phyloP scores from a whole-genome alignment of 352 stramenopile species.

The Globisporangium nagaii region DNA sequence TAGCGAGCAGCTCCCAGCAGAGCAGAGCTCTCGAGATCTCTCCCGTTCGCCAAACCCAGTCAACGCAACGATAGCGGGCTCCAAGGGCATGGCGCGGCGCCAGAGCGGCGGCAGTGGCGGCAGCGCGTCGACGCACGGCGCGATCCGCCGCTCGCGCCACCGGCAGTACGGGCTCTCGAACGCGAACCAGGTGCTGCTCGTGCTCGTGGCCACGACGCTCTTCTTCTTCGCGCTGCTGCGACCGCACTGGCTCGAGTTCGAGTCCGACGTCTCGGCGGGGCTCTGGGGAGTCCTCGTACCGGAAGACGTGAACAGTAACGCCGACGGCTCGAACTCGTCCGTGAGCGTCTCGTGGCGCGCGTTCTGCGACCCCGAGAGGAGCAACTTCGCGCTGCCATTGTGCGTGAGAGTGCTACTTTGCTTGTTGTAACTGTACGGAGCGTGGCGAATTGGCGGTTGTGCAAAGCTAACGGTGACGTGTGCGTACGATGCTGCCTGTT shows the following conservation, averaged over 20 bases:
- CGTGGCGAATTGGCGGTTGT: no score
- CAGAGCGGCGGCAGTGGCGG: background rate
- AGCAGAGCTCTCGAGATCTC: no score
- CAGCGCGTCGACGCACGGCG: background rate
- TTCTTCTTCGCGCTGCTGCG: conserved; percentile 64
- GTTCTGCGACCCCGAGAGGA: conserved; percentile 34
- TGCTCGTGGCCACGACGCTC: conserved; percentile 39
- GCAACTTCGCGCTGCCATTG: conserved; percentile 25
- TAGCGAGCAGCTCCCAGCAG: no score
- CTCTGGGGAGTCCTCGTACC: conserved; percentile 48
- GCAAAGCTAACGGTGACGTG: background rate
- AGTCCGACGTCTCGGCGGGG: conserved; percentile 33
- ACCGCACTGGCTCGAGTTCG: conserved; percentile 56
- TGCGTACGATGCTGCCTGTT: background rate
- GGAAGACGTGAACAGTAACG: conserved; percentile 1
- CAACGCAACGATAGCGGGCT: background rate
- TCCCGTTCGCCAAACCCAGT: no score
- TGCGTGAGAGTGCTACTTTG: background rate
- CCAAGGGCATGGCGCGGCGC: background rate
- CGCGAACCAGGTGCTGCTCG: conserved; percentile 81
- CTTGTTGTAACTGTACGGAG: no score
- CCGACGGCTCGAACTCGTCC: conserved; percentile 28
- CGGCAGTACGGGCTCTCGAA: conserved; percentile 76
- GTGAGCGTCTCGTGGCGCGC: conserved; percentile 32
- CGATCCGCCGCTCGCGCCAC: conserved; percentile 31